Conservation (phyloP, 495 filamentous ascomycete species). For the Melanomma pulvis-pyrius region DNA sequence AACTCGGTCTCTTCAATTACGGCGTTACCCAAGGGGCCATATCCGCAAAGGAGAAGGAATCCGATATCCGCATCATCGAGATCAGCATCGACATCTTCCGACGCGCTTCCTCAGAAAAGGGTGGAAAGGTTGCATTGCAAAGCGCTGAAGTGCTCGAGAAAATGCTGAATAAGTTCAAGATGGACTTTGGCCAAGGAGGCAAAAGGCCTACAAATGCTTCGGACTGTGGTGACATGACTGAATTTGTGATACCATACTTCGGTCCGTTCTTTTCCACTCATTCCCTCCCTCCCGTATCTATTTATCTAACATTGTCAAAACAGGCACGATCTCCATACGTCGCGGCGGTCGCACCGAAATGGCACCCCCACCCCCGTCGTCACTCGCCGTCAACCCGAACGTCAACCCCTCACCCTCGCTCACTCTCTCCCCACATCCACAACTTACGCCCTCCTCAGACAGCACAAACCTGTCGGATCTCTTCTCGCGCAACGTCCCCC, state of each 20-base stretch:
- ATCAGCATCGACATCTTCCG: conserved; percentile 50
- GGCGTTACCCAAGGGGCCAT: conserved; percentile 25
- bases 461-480: not conserved
- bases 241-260: conserved; percentile 40
- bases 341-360: conserved; percentile 23
- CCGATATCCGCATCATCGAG: conserved; percentile 54
- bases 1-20: conserved; percentile 53
- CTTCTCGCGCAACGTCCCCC: conserved; percentile 11
- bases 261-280: conserved; percentile 8
- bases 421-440: not conserved
- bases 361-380: not conserved
- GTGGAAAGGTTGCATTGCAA: conserved; percentile 55
- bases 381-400: not conserved
- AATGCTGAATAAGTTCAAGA: conserved; percentile 38
- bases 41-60: conserved; percentile 46
- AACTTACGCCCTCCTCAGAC: conserved; percentile 25
- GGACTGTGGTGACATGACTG: conserved; percentile 15
- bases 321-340: conserved; percentile 34
- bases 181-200: conserved; percentile 6
- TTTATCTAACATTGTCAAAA: not conserved
- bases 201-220: not conserved
- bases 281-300: not conserved
- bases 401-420: not conserved
- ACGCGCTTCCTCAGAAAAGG: conserved; percentile 46
- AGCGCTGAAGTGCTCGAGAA: conserved; percentile 51